phyloP scores from a whole-genome alignment of 2,329 filamentous ascomycete species.

The Dothistroma pini region DNA sequence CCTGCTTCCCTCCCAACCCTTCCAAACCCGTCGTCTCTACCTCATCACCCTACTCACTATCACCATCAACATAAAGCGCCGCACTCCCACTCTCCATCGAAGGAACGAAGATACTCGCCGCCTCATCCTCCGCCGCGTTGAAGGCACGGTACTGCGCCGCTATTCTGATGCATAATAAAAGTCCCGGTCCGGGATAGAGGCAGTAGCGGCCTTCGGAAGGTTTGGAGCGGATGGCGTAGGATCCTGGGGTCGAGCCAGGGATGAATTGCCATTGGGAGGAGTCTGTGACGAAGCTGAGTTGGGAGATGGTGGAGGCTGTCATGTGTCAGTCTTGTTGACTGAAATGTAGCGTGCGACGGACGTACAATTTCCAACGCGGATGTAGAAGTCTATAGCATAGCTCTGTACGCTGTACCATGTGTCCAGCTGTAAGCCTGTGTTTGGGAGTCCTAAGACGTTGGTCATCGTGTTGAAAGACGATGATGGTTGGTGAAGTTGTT shows the following conservation, averaged over 20 bases:
- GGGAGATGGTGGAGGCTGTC: neutral
- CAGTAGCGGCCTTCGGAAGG: neutral
- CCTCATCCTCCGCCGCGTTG: neutral
- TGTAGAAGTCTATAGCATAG: neutral
- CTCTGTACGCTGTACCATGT: neutral
- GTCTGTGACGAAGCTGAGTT: conserved; percentile 1
- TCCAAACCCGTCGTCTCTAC: neutral
- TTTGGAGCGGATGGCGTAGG: conserved; percentile 3
- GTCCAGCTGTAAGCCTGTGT: neutral
- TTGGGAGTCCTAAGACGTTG: neutral
- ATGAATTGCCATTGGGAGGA: neutral
- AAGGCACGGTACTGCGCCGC: neutral
- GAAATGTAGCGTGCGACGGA: no score
- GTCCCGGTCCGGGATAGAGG: neutral
- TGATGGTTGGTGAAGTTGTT: neutral
- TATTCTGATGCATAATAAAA: neutral
- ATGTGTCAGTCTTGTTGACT: neutral
- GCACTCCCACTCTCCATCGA: neutral
- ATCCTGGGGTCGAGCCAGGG: neutral
- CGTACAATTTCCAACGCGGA: conserved; percentile 1
- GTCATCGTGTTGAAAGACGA: neutral
- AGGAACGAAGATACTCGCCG: neutral
- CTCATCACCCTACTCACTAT: neutral
- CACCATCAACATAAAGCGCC: neutral
- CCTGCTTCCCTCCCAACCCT: neutral